These are phyloP conservation scores for Fusarium mexicanum DNA, from an alignment of 2,329 filamentous ascomycete genomes.

Conservation along the genomic window DNA sequence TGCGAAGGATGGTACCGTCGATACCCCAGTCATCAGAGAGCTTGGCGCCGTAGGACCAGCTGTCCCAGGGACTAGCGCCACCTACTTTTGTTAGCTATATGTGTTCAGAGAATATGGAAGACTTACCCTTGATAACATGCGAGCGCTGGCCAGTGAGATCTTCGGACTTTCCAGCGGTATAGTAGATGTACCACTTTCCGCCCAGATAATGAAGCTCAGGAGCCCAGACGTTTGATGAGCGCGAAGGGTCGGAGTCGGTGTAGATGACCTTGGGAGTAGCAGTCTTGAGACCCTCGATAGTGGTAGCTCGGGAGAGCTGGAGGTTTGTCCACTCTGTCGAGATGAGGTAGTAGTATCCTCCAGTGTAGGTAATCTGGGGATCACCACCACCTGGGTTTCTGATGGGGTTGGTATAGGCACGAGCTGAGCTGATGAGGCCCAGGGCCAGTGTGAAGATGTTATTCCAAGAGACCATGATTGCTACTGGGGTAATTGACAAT, in stretches of 20 bases:
- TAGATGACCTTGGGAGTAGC: constrained; percentile 62
- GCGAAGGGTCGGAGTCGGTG: constrained; percentile 54
- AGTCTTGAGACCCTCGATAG: constrained; percentile 64
- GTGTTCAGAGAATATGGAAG: accelerated
- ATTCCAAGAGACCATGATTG: constrained; percentile 27
- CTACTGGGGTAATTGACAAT: background rate
- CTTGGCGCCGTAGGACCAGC: constrained; percentile 59
- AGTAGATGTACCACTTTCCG: constrained; percentile 65
- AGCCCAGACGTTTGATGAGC: constrained; percentile 67
- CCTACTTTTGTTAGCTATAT: constrained; percentile 45
- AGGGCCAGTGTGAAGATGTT: constrained; percentile 17
- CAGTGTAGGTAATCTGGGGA: constrained; percentile 61
- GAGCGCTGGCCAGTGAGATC: constrained; percentile 60
- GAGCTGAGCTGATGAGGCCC: constrained; percentile 19
- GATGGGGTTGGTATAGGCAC: constrained; percentile 62
- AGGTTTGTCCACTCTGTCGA: constrained; percentile 66
- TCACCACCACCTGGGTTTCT: constrained; percentile 60
- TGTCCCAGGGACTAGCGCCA: constrained; percentile 61
- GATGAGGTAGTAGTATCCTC: constrained; percentile 66
- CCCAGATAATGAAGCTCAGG: constrained; percentile 64
- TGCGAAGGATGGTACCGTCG: constrained; percentile 62
- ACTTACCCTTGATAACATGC: constrained; percentile 61
- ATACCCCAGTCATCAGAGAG: constrained; percentile 62
- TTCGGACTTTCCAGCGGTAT: constrained; percentile 57
- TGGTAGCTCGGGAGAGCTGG: constrained; percentile 63